Evolutionary conservation across 257 asterid species (phyloP), one percentile per base, ranked within the genome.

Genomic region (Solanum sparsipilum): DNA sequence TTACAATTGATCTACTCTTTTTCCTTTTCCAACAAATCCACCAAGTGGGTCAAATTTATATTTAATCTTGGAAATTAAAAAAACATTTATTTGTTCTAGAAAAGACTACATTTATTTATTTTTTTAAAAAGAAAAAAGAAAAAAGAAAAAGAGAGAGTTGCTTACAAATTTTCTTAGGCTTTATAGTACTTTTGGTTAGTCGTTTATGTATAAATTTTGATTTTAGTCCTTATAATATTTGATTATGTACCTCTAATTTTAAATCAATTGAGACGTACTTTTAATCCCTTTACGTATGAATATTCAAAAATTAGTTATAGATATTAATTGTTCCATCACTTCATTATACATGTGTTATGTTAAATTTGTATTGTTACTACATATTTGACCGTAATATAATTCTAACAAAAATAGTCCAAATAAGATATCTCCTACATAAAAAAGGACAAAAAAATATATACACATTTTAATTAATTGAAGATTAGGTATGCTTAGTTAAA

Each of bases 11-110:
- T 75, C 88, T 73, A 31, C 60, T 31, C 56, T 16, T 75, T 88
- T 82, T 52, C 58, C 36, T 68, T 91, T 88, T 29, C 73, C 86
- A 78, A 35, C 31, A 39, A 70, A 32, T 88, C 86, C 89, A 88
- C 70, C 85, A 82, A 82, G 70, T 82, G 38, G 85, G 44, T 10
- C 10, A 82, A 82, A 29, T 46, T 82, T 82, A 82, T 29, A 48
- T 52, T 82, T 48, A 82, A 82, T 48, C 85, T 82, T 5, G 29
- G 31, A 44, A 10, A 0, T 12, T 27, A 18, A 48, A 81, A 67
- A 2, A 46, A 25, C 4, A 15, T 44, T 29, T 82, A 16, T 29
- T 46, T 46, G 0, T 48, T 20, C 41, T 18, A 29, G 70, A 81
- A 46, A 78, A 78, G 13, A 2, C 25, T n/a, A 41, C 12, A 23